Evolutionary conservation across 441 rosid genomes (phyloP).

Genomic region (Geranium incanum): DNA sequence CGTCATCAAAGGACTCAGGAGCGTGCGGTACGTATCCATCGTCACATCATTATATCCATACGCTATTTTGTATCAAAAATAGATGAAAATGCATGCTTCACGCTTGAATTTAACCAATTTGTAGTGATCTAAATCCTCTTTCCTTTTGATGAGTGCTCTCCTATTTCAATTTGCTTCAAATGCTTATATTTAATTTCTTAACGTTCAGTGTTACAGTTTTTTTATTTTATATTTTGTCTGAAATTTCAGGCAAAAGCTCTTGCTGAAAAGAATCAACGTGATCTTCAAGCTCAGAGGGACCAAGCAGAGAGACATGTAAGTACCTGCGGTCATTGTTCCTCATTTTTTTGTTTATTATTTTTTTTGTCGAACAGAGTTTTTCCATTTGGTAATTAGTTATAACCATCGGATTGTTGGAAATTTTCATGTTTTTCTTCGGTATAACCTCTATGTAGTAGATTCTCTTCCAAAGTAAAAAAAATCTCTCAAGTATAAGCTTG

Average conservation of each 20-base stretch:
- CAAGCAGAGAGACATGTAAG: slow-evolving; percentile 96
- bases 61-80: neutral
- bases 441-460: neutral
- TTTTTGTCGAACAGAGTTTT: neutral
- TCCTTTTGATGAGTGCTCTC: slow-evolving; percentile 2
- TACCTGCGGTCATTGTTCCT: neutral
- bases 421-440: neutral
- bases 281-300: slow-evolving; percentile 74
- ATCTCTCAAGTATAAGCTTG: neutral
- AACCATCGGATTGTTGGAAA: neutral
- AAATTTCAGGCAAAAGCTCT: slow-evolving; percentile 69
- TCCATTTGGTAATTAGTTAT: neutral
- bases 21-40: slow-evolving; percentile 62
- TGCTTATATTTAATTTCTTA: neutral
- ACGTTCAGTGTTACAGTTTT: slow-evolving; percentile 5
- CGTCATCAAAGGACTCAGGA: slow-evolving; percentile 97
- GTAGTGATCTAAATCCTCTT: neutral
- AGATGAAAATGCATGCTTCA: neutral
- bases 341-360: slow-evolving; percentile 4
- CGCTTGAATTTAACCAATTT: neutral
- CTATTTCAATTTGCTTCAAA: neutral
- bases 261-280: slow-evolving; percentile 93
- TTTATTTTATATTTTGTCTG: slow-evolving; percentile 10
- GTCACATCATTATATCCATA: neutral
- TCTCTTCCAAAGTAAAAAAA: neutral